Conservation (phyloP, 495 filamentous ascomycete genomes). For the Penicillium nucicola region DNA sequence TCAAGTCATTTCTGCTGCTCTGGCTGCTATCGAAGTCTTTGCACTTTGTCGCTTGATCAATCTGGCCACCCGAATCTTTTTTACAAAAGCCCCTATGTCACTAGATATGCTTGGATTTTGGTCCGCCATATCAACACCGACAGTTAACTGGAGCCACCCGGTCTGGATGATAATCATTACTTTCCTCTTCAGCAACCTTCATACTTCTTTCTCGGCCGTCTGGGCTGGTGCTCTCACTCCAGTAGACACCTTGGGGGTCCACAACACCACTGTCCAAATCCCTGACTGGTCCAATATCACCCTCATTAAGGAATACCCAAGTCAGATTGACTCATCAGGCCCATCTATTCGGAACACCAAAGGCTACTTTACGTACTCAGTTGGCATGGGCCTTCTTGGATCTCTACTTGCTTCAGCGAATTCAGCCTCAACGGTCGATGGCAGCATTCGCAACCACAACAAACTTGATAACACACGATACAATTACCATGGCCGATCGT, state of each 20-base stretch:
- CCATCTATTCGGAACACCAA: slow-evolving; percentile 14
- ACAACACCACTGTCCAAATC: slow-evolving; percentile 6
- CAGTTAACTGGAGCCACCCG: background rate
- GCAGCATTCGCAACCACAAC: slow-evolving; percentile 8
- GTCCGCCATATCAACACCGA: slow-evolving; percentile 4
- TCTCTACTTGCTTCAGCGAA: slow-evolving; percentile 19
- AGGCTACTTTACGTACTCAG: slow-evolving; percentile 29
- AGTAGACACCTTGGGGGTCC: slow-evolving; percentile 2
- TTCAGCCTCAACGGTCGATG: slow-evolving; percentile 21
- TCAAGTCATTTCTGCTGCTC: slow-evolving; percentile 12
- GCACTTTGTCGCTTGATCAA: slow-evolving; percentile 9
- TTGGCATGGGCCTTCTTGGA: slow-evolving; percentile 19
- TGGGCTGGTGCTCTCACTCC: slow-evolving; percentile 38
- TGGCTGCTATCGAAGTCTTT: slow-evolving; percentile 6
- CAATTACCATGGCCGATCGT: slow-evolving; percentile 29
- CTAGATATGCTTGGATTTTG: slow-evolving; percentile 17
- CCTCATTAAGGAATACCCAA: slow-evolving; percentile 11
- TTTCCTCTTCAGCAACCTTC: slow-evolving; percentile 15
- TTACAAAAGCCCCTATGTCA: slow-evolving; percentile 7
- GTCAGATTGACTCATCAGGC: slow-evolving; percentile 14
- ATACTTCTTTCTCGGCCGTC: slow-evolving; percentile 22
- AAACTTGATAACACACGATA: slow-evolving; percentile 36
- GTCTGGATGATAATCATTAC: slow-evolving; percentile 13
- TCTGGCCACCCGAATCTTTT: slow-evolving; percentile 6
- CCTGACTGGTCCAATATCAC: slow-evolving; percentile 28